Percentiles rank a stretch among this genome's conserved stretches.
These are phyloP conservation scores for Malus hybrid DNA, from an alignment of 331 rosid species.

Conservation along the genomic window DNA sequence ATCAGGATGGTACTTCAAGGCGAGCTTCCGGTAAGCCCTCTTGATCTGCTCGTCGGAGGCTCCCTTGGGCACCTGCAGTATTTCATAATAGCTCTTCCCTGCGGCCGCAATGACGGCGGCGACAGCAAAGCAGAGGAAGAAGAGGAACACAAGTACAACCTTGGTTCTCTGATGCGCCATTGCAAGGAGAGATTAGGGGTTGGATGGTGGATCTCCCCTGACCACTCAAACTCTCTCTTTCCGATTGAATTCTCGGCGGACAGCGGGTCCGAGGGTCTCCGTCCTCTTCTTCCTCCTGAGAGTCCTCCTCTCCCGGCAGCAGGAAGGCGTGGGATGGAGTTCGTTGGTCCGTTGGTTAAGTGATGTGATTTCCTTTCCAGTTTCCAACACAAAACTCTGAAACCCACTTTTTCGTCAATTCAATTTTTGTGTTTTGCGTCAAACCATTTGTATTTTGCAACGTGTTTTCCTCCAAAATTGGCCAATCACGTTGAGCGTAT, in stretches of 20 bases:
- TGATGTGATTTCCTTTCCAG: not conserved
- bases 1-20: slow-evolving; percentile 96
- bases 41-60: slow-evolving; percentile 95
- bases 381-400: not conserved
- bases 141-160: slow-evolving; percentile 39
- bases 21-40: slow-evolving; percentile 91
- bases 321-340: not conserved
- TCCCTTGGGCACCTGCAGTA: slow-evolving; percentile 74
- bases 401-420: not conserved
- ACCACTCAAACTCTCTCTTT: not conserved
- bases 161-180: slow-evolving; percentile 74
- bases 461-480: slow-evolving; percentile 44
- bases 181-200: not conserved
- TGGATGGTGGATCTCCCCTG: not conserved
- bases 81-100: slow-evolving; percentile 83
- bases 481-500: slow-evolving; percentile 44
- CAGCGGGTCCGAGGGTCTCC: not conserved
- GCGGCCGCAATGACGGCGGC: slow-evolving; percentile 45
- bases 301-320: not conserved
- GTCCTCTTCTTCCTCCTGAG: not conserved
- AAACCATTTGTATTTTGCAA: slow-evolving; percentile 12
- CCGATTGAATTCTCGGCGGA: not conserved
- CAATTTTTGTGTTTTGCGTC: not conserved
- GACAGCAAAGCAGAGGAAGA: slow-evolving; percentile 54
- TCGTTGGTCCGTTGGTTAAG: not conserved